These are phyloP conservation scores for Ceriops decandra DNA, from an alignment of 345 rosid genomes.

Conservation along the genomic window DNA sequence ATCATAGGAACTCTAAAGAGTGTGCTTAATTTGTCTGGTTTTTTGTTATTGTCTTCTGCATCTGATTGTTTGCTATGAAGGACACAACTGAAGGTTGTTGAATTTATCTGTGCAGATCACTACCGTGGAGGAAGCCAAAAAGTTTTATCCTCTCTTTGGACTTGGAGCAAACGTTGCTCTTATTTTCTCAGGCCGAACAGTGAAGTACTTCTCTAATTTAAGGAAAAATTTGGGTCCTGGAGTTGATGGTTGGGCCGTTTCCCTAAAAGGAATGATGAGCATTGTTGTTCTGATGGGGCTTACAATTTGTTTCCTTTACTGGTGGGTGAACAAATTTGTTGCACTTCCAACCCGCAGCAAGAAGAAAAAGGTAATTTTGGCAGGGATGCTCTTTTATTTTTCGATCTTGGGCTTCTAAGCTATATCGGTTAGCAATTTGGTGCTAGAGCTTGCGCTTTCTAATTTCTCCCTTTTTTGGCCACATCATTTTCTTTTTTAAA, in stretches of 20 bases:
- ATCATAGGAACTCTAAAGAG: no score
- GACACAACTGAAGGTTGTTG: slow-evolving; percentile 12
- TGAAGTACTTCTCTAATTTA: slow-evolving; percentile 88
- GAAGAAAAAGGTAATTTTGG: slow-evolving; percentile 86
- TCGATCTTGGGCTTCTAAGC: slow-evolving; percentile 5
- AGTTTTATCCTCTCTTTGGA: slow-evolving; percentile 90
- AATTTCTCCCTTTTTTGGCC: neutral
- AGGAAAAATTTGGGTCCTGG: slow-evolving; percentile 89
- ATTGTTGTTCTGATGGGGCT: slow-evolving; percentile 88
- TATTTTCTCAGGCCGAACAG: slow-evolving; percentile 90
- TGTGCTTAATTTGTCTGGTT: no score
- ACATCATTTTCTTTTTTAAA: neutral
- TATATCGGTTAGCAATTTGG: neutral
- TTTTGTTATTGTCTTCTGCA: neutral
- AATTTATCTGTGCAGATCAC: slow-evolving; percentile 61
- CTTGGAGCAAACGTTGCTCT: slow-evolving; percentile 95
- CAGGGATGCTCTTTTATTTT: neutral
- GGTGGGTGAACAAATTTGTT: slow-evolving; percentile 86
- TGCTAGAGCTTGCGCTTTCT: neutral
- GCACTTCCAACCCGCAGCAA: slow-evolving; percentile 83
- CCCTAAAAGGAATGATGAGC: slow-evolving; percentile 95
- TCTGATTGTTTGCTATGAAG: slow-evolving; percentile 5
- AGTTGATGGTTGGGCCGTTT: slow-evolving; percentile 98
- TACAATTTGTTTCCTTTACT: slow-evolving; percentile 73
- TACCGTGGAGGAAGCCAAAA: slow-evolving; percentile 91